These are phyloP conservation scores for Knoxia roxburghii DNA, from an alignment of 257 asterid genomes.

Conservation along the genomic window DNA sequence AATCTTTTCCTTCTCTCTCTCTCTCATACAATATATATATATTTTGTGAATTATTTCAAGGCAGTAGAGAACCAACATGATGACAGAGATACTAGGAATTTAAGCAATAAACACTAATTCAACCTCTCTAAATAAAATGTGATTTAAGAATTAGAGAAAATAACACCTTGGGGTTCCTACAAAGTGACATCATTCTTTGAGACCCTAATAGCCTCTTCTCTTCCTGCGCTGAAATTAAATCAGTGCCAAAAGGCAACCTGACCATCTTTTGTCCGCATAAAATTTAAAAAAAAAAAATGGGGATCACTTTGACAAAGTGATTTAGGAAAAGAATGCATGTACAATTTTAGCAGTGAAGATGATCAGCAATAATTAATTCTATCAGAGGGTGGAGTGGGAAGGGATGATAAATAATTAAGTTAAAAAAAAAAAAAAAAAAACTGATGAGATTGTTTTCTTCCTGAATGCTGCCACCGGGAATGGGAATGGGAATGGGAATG, in stretches of 20 bases:
- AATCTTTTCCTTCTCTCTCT: too few relatives aligned
- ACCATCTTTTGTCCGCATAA: constrained; percentile 19
- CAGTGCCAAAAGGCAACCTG: constrained; percentile 12
- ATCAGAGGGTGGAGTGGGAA: too few relatives aligned
- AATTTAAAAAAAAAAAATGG: constrained; percentile 21
- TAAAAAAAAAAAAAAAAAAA: too few relatives aligned
- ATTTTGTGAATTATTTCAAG: too few relatives aligned
- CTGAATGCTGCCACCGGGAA: constrained; percentile 10
- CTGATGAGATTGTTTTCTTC: not conserved
- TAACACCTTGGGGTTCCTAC: constrained; percentile 18
- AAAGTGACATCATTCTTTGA: constrained; percentile 1
- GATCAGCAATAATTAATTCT: constrained; percentile 17
- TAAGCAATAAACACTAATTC: constrained; percentile 11
- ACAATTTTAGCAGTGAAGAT: constrained; percentile 22
- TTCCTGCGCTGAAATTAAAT: constrained; percentile 13
- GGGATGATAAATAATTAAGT: constrained; percentile 15
- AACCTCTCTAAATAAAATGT: constrained; percentile 9
- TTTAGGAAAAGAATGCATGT: constrained; percentile 25
- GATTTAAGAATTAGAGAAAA: constrained; percentile 11
- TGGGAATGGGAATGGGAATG: too few relatives aligned
- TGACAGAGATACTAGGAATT: too few relatives aligned
- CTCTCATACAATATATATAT: too few relatives aligned
- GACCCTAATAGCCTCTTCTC: constrained; percentile 2
- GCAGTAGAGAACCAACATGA: too few relatives aligned
- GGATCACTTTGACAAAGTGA: constrained; percentile 16